phyloP scores from a whole-genome alignment of 2,329 filamentous ascomycete species.

The Arthrobotrys entomopaga region DNA sequence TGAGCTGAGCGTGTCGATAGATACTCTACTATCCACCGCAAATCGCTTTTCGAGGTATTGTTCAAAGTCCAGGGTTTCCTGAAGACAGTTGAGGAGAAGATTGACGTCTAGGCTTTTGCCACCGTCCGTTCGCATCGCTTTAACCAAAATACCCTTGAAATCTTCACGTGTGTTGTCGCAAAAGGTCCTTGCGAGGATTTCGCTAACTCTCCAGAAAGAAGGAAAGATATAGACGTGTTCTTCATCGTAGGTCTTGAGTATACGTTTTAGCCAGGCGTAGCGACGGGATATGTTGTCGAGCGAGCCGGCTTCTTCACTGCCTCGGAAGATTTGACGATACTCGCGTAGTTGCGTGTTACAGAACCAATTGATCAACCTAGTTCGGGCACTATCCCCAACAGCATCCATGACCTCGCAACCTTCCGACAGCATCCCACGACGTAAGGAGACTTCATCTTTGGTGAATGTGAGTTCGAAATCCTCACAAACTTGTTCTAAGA shows the following conservation, averaged over 20 bases:
- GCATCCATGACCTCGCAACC: constrained; percentile 95
- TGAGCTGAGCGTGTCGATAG: constrained; percentile 88
- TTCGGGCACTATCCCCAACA: constrained; percentile 84
- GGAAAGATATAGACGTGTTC: constrained; percentile 92
- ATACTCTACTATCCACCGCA: constrained; percentile 74
- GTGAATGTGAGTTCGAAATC: constrained; percentile 97
- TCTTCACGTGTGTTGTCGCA: constrained; percentile 96
- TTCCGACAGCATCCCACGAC: constrained; percentile 78
- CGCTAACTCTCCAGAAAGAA: constrained; percentile 85
- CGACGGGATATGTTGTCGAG: constrained; percentile 94
- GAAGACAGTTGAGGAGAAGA: constrained; percentile 84
- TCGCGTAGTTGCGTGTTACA: constrained; percentile 96
- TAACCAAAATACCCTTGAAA: constrained; percentile 90
- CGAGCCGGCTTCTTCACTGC: constrained; percentile 94
- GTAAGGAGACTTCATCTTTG: constrained; percentile 80
- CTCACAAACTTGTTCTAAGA: constrained; percentile 97
- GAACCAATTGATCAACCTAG: constrained; percentile 91
- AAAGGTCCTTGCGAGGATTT: constrained; percentile 88
- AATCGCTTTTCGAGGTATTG: constrained; percentile 88
- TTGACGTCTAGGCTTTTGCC: constrained; percentile 89
- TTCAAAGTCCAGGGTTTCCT: constrained; percentile 97
- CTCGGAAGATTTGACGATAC: constrained; percentile 93
- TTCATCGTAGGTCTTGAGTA: constrained; percentile 93
- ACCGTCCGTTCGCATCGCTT: constrained; percentile 80
- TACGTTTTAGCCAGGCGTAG: constrained; percentile 96